Conservation (phyloP, 768 basidiomycete species). For the Omphalotus guepiniiformis region DNA sequence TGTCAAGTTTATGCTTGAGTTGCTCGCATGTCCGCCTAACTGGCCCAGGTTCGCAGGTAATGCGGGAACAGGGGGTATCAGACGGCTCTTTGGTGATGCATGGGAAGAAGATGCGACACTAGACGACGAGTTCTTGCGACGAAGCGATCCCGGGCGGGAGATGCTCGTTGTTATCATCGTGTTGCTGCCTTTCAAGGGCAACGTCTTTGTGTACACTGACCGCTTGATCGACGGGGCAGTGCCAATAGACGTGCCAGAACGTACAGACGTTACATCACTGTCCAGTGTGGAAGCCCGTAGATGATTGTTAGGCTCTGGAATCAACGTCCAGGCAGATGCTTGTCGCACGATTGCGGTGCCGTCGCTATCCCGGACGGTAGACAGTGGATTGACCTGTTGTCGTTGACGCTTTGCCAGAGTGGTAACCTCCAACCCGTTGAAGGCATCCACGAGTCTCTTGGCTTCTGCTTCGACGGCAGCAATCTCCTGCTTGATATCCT, state of each 20-base stretch:
- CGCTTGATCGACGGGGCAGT: conserved; percentile 45
- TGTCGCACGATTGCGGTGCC: neutral
- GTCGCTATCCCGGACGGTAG: too few relatives aligned
- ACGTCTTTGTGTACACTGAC: conserved; percentile 38
- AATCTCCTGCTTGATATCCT: conserved; percentile 65
- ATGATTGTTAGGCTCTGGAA: conserved; percentile 32
- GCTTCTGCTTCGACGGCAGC: conserved; percentile 67
- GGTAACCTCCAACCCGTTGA: conserved; percentile 72
- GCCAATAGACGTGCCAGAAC: conserved; percentile 46
- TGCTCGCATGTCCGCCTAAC: conserved; percentile 27
- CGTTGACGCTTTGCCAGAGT: conserved; percentile 50
- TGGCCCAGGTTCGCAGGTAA: conserved; percentile 22
- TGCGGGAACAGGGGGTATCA: conserved; percentile 27
- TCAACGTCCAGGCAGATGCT: conserved; percentile 28
- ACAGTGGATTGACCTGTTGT: neutral
- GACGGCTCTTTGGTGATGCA: conserved; percentile 18
- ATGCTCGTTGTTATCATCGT: conserved; percentile 10
- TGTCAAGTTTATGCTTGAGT: conserved; percentile 45
- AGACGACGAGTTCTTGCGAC: conserved; percentile 58
- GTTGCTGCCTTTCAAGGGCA: conserved; percentile 29
- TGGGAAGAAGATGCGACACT: conserved; percentile 48
- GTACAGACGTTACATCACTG: conserved; percentile 47
- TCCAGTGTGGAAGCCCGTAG: conserved; percentile 37
- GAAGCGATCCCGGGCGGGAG: conserved; percentile 35
- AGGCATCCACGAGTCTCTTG: conserved; percentile 69